These are phyloP conservation scores for Nitzschia sp. DNA, from an alignment of 108 stramenopile genomes.

Conservation along the genomic window DNA sequence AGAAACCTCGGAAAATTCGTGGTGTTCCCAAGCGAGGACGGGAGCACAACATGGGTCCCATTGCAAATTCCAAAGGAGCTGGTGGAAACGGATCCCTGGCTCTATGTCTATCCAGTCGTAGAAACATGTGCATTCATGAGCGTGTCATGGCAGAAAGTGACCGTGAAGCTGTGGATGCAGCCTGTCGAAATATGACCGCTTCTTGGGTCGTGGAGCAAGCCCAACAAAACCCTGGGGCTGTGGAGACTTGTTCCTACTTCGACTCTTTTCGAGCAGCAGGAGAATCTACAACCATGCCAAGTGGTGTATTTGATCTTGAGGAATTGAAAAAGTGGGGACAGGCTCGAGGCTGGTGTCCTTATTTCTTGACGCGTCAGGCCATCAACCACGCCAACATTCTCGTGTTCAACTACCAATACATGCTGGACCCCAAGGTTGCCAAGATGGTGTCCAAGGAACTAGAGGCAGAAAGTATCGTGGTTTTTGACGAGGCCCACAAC, in stretches of 20 bases:
- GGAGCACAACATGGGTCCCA: conserved; percentile 62
- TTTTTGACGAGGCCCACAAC: conserved; percentile 99
- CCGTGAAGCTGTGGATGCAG: conserved; percentile 96
- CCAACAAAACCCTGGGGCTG: conserved; percentile 56
- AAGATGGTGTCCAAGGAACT: conserved; percentile 93
- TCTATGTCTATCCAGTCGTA: conserved; percentile 92
- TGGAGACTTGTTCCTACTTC: conserved; percentile 91
- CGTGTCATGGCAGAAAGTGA: conserved; percentile 92
- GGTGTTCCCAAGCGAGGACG: conserved; percentile 29
- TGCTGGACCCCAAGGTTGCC: conserved; percentile 98
- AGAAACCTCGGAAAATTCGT: conserved; percentile 42
- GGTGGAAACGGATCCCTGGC: conserved; percentile 86
- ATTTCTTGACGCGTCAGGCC: conserved; percentile 95
- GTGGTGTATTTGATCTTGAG: conserved; percentile 95
- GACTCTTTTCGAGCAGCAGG: conserved; percentile 90
- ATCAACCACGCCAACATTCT: conserved; percentile 96
- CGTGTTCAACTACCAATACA: conserved; percentile 99
- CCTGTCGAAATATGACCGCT: conserved; percentile 96
- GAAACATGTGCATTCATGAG: conserved; percentile 98
- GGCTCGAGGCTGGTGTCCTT: conserved; percentile 94
- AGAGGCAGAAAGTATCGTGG: conserved; percentile 94
- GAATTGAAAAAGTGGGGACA: conserved; percentile 91
- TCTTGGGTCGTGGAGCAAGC: conserved; percentile 92
- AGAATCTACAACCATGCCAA: conserved; percentile 82
- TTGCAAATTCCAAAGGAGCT: conserved; percentile 58